Percentiles rank a stretch among this genome's conserved stretches.
These are phyloP conservation scores for Harringtonia aguacate DNA, from an alignment of 2,329 filamentous ascomycete genomes.

Conservation along the genomic window DNA sequence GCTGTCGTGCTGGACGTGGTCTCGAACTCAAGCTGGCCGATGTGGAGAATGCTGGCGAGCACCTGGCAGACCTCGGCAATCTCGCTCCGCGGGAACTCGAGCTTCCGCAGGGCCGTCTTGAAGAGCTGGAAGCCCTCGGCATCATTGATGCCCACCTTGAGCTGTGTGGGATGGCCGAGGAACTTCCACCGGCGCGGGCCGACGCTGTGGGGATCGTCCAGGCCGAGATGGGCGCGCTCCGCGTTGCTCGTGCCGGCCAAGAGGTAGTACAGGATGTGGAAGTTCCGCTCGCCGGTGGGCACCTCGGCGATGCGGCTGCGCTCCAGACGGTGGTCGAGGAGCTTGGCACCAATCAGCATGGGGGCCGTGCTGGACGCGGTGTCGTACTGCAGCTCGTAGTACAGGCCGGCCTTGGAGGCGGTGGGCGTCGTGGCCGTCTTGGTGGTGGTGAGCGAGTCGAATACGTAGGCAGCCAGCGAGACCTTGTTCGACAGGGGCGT, in stretches of 20 bases:
- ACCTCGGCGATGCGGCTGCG: constrained; percentile 84
- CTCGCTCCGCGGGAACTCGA: constrained; percentile 86
- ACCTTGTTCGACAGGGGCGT: constrained; percentile 90
- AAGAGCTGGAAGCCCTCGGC: constrained; percentile 93
- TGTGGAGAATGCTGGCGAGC: constrained; percentile 87
- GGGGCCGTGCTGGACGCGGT: constrained; percentile 76
- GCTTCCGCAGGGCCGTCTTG: constrained; percentile 86
- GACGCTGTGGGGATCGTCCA: constrained; percentile 36
- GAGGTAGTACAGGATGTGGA: constrained; percentile 92
- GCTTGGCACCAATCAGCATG: constrained; percentile 83
- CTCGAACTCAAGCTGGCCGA: constrained; percentile 92
- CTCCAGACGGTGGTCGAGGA: constrained; percentile 88
- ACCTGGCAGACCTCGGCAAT: constrained; percentile 97
- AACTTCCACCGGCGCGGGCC: constrained; percentile 85
- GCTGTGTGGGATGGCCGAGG: constrained; percentile 87
- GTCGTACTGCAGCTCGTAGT: constrained; percentile 95
- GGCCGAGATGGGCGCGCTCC: constrained; percentile 75
- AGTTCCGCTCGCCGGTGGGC: constrained; percentile 91
- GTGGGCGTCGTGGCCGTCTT: constrained; percentile 94
- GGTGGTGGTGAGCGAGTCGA: constrained; percentile 91
- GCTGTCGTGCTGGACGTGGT: constrained; percentile 69
- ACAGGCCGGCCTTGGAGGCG: constrained; percentile 89
- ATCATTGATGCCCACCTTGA: constrained; percentile 96
- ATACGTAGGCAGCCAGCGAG: constrained; percentile 87
- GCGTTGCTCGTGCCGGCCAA: constrained; percentile 82